Conservation (phyloP, 192 early-diverging fungal genomes). For the Coemansia sp. region DNA sequence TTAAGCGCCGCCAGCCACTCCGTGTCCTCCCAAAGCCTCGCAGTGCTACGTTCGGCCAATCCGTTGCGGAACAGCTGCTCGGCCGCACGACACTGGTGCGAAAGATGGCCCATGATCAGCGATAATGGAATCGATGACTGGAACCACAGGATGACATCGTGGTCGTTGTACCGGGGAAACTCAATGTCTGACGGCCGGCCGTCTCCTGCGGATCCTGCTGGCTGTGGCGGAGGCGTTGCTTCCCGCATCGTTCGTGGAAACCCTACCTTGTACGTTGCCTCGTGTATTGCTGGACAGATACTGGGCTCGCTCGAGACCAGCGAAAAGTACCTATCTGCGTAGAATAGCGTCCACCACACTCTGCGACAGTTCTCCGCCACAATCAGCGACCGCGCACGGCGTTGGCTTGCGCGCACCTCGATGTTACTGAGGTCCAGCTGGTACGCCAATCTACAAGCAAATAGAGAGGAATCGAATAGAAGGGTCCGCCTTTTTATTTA, state of each 20-base stretch:
- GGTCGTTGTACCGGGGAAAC: conserved; percentile 54
- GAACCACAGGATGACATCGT: conserved; percentile 56
- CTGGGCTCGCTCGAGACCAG: conserved; percentile 46
- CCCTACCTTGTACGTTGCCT: conserved; percentile 49
- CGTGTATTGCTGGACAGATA: conserved; percentile 47
- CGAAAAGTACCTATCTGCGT: conserved; percentile 54
- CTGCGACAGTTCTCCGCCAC: conserved; percentile 57
- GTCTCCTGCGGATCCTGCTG: neutral
- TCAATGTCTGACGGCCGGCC: conserved; percentile 17
- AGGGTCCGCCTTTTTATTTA: too few species aligned
- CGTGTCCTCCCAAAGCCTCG: conserved; percentile 41
- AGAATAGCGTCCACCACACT: conserved; percentile 56
- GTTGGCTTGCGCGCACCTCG: conserved; percentile 52
- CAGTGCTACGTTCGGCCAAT: conserved; percentile 39
- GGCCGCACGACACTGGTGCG: conserved; percentile 47
- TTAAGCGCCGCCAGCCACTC: conserved; percentile 47
- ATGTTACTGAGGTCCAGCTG: conserved; percentile 54
- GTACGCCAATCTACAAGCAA: conserved; percentile 39
- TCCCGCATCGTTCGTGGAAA: conserved; percentile 56
- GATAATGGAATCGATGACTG: conserved; percentile 55
- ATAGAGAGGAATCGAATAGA: neutral
- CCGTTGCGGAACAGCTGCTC: conserved; percentile 53
- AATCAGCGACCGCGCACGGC: conserved; percentile 52
- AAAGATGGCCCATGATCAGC: conserved; percentile 53
- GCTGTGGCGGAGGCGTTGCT: conserved; percentile 43